Evolutionary conservation across 2,329 filamentous ascomycete species (phyloP).

Genomic region (Sporothrix phasma): DNA sequence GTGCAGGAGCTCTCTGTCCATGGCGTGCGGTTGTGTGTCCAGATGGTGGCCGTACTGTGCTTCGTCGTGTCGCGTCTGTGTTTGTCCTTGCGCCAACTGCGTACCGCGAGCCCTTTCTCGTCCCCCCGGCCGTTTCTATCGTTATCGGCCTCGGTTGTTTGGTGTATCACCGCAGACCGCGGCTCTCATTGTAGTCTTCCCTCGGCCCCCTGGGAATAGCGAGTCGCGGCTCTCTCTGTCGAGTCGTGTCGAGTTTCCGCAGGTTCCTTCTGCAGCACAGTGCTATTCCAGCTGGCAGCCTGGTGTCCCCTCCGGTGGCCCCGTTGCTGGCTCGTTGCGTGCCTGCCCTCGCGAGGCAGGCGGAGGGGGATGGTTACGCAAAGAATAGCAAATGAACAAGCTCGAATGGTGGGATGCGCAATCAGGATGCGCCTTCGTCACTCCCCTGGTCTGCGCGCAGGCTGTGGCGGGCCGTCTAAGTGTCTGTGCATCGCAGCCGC

Average conservation of each 20-base stretch:
- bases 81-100: not conserved
- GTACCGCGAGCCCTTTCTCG: not conserved
- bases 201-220: not conserved
- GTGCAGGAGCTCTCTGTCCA: conserved; percentile 16
- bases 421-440: conserved; percentile 1
- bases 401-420: not conserved
- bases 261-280: not conserved
- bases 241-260: not conserved
- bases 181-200: not conserved
- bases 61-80: not conserved
- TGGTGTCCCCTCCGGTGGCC: not conserved
- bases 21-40: not conserved
- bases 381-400: not conserved
- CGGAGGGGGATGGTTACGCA: conserved; percentile 9
- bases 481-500: not conserved
- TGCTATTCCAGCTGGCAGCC: not conserved
- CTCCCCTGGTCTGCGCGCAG: not conserved
- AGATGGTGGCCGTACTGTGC: not conserved
- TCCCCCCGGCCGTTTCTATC: not conserved
- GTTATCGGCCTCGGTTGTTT: not conserved
- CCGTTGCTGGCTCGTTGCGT: not conserved
- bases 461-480: not conserved
- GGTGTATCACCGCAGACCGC: conserved; percentile 3
- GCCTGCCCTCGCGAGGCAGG: not conserved
- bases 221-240: not conserved